Evolutionary conservation across 345 rosid genomes (phyloP).

Genomic region (Hibiscus mutabilis): DNA sequence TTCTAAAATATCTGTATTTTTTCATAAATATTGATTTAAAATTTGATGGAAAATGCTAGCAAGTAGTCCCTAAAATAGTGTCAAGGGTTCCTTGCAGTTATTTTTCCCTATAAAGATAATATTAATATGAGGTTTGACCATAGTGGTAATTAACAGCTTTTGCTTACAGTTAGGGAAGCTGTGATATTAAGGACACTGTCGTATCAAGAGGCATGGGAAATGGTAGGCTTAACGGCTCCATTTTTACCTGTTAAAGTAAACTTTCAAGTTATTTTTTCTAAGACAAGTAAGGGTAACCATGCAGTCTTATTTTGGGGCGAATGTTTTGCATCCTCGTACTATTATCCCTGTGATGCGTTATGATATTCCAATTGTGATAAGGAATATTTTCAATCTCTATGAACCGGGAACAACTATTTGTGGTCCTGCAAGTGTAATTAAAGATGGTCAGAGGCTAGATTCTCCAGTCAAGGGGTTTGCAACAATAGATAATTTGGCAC

Average conservation of each 20-base stretch:
- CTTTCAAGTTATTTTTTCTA: slow-evolving; percentile 12
- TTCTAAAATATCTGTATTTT: background rate
- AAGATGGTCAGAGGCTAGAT: slow-evolving; percentile 36
- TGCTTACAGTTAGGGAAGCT: slow-evolving; percentile 86
- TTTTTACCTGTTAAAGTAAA: slow-evolving; percentile 13
- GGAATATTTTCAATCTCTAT: slow-evolving; percentile 84
- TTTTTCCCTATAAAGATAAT: slow-evolving; percentile 13
- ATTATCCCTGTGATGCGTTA: slow-evolving; percentile 93
- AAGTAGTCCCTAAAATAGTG: slow-evolving; percentile 45
- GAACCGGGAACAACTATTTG: slow-evolving; percentile 92
- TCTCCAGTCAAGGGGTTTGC: slow-evolving; percentile 93
- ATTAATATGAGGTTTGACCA: slow-evolving; percentile 14
- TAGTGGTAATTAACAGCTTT: slow-evolving; percentile 12
- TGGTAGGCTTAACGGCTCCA: slow-evolving; percentile 49
- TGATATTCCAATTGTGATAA: slow-evolving; percentile 87
- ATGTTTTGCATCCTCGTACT: slow-evolving; percentile 97
- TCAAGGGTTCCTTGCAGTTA: background rate
- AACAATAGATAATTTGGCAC: slow-evolving; percentile 91
- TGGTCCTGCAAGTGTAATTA: slow-evolving; percentile 39
- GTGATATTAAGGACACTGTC: slow-evolving; percentile 76
- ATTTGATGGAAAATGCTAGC: background rate
- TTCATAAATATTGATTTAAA: background rate
- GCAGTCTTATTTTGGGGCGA: slow-evolving; percentile 99
- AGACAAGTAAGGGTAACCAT: slow-evolving; percentile 22
- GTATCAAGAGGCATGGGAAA: slow-evolving; percentile 99